phyloP scores from a whole-genome alignment of 495 filamentous ascomycete genomes.

The Amorphotheca resinae region DNA sequence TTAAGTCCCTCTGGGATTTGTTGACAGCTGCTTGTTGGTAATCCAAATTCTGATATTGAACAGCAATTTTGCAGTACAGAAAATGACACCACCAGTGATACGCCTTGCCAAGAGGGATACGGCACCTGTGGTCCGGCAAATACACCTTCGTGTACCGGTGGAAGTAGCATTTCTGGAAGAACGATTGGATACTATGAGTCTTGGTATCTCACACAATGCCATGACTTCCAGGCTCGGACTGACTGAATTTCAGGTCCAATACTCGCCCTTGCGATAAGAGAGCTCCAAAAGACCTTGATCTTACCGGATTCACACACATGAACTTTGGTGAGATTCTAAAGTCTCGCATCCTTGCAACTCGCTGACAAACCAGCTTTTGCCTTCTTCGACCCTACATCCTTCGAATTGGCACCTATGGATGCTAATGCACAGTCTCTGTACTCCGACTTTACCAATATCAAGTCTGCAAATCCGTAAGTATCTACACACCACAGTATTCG shows the following conservation, averaged over 20 bases:
- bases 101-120: conserved; percentile 3
- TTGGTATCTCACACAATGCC: background rate
- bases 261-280: conserved; percentile 3
- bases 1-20: too few species aligned
- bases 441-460: conserved; percentile 3
- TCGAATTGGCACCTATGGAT: conserved; percentile 8
- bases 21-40: too few species aligned
- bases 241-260: conserved; percentile 2
- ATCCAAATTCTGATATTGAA: too few species aligned
- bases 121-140: conserved; percentile 2
- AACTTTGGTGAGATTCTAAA: conserved; percentile 16
- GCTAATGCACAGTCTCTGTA: background rate
- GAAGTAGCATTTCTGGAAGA: background rate
- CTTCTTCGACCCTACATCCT: conserved; percentile 11
- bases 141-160: conserved; percentile 3
- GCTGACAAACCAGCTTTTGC: conserved; percentile 10
- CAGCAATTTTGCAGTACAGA: too few species aligned
- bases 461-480: conserved; percentile 5
- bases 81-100: background rate
- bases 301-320: conserved; percentile 11
- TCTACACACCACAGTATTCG: background rate
- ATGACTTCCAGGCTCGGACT: background rate
- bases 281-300: conserved; percentile 3
- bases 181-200: conserved; percentile 11
- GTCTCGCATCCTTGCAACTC: background rate